A percentile compares a stretch with the other conserved stretches of the same genome.
Conservation (phyloP, 371 early-diverging fungal genomes). For the Apophysomyces trapeziformis region DNA sequence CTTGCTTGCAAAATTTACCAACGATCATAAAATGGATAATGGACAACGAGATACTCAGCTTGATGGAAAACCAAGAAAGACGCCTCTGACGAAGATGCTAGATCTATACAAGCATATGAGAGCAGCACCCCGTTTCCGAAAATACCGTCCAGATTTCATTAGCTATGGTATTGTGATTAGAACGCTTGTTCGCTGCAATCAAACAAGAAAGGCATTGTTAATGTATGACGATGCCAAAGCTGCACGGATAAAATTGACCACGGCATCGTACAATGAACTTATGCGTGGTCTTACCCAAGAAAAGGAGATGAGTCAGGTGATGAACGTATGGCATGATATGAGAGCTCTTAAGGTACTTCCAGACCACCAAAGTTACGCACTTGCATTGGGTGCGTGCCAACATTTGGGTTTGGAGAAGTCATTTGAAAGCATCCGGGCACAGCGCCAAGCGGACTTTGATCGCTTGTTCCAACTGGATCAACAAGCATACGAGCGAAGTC, state of each 20-base stretch:
- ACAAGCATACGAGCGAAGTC: slow-evolving; percentile 7
- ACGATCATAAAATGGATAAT: neutral
- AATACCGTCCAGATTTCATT: slow-evolving; percentile 37
- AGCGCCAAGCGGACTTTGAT: slow-evolving; percentile 35
- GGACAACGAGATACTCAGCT: neutral
- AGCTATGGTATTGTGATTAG: slow-evolving; percentile 48
- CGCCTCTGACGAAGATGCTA: slow-evolving; percentile 25
- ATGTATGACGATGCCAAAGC: slow-evolving; percentile 42
- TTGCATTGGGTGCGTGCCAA: slow-evolving; percentile 47
- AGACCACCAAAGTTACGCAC: slow-evolving; percentile 36
- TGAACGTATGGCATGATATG: slow-evolving; percentile 57
- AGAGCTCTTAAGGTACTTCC: slow-evolving; percentile 28
- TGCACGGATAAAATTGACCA: slow-evolving; percentile 18
- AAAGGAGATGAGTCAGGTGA: slow-evolving; percentile 36
- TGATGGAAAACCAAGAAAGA: too few relatives aligned
- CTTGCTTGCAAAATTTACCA: slow-evolving; percentile 23
- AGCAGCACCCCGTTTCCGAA: slow-evolving; percentile 12
- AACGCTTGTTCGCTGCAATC: slow-evolving; percentile 24
- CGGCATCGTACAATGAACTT: slow-evolving; percentile 35
- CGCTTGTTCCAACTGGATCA: slow-evolving; percentile 25
- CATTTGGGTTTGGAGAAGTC: slow-evolving; percentile 38
- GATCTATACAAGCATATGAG: slow-evolving; percentile 33
- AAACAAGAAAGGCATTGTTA: slow-evolving; percentile 36
- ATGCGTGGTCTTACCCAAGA: slow-evolving; percentile 29
- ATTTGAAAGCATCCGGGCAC: slow-evolving; percentile 31